Base-by-base conservation (phyloP, 2,329 filamentous ascomycete genomes). In the Xylariaceae sp. region DNA sequence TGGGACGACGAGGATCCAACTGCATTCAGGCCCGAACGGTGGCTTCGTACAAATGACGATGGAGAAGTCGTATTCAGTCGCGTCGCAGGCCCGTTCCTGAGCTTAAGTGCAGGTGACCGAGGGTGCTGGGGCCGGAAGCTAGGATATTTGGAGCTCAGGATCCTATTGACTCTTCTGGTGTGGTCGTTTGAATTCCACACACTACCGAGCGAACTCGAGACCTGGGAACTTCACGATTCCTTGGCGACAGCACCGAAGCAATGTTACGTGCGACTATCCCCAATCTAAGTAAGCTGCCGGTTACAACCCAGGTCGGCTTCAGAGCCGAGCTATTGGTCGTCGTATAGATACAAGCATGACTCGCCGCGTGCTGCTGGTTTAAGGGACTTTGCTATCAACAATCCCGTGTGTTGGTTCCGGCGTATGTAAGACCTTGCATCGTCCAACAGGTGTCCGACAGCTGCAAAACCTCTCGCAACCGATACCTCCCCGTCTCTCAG, bases 171-270 rank as follows among this genome's bases (percentile, higher is more conserved):
- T 36, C 15, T 47, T n/a, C 14, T 47, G 39, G n/a, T 47, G 11
- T 42, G 45, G 45, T 32, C 45, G 6, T 42, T 47, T 11, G 45
- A 47, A 15, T 31, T 47, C 30, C 7, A 17, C 36, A 32, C 30
- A 31, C 30, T 47, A 5, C 17, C 45, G 5, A 39, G 41, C 17
- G 15, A 33, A 11, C 38, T 35, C 18, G 11, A 14, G 38, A 22
- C 30, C 15, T 12, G 15, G n/a, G 45, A 47, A 2, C 40, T 31
- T 1, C n/a, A 22, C 22, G 45, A 47, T 27, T 47, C 38, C 12
- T 22, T 47, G 17, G 45, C 41, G 15, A 45, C 43, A 39, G 43
- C 43, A 31, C 43, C 43, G 62, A 52, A 60, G 22, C 44, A 18
- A 11, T 56, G 53, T 27, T 27, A 27, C 22, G 4, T 27, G 22